Conservation (phyloP, 306 rosid species). For the Prunus kanzakura region DNA sequence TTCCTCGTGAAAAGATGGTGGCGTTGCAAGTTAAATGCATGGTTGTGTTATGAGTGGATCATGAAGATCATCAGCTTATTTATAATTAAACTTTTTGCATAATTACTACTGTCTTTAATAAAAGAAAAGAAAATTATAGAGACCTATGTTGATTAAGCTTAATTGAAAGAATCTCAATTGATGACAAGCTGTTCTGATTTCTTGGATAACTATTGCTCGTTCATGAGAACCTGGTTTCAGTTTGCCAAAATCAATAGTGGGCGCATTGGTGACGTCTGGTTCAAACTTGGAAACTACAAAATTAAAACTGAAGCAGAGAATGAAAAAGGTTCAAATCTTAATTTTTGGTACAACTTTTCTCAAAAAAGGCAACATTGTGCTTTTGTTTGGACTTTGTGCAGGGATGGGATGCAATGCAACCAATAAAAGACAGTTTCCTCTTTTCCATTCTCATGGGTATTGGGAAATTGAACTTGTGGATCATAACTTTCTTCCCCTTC, state of each 20-base stretch:
- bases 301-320: too few relatives aligned
- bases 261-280: conserved; percentile 21
- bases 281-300: conserved; percentile 3
- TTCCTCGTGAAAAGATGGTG: too few relatives aligned
- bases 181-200: conserved; percentile 31
- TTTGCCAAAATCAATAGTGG: conserved; percentile 36
- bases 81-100: too few relatives aligned
- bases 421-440: neutral
- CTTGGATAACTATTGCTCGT: conserved; percentile 30
- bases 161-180: conserved; percentile 50
- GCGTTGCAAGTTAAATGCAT: neutral
- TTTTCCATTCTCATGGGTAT: neutral
- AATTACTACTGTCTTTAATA: too few relatives aligned
- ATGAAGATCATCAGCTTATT: neutral
- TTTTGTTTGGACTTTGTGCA: neutral
- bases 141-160: neutral
- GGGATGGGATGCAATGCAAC: neutral
- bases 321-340: neutral
- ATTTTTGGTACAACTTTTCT: neutral
- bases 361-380: neutral
- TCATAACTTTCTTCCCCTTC: neutral
- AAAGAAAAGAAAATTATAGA: neutral
- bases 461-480: neutral
- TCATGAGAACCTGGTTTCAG: conserved; percentile 24
- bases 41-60: neutral